These are phyloP conservation scores for Geotrichum bryndzae DNA, from an alignment of 1,139 yeast species.

Conservation along the genomic window DNA sequence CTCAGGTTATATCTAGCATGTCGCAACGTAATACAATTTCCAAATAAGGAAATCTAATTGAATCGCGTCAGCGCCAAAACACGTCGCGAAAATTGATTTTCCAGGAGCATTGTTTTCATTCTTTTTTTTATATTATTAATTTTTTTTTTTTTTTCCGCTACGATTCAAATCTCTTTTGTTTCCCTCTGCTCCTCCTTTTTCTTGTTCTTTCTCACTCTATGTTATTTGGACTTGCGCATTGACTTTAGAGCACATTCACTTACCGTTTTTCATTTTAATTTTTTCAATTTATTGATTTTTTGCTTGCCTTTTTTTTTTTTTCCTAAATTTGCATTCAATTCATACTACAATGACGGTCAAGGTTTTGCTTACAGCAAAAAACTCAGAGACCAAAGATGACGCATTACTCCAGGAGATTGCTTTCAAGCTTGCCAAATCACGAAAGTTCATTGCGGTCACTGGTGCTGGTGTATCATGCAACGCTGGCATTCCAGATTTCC, in stretches of 20 bases:
- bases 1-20: constrained; percentile 26
- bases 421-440: constrained; percentile 18
- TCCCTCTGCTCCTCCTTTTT: background rate
- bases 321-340: background rate
- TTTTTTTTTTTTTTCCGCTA: background rate
- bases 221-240: no score
- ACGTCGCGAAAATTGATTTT: background rate
- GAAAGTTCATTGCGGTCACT: constrained; percentile 43
- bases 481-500: constrained; percentile 94
- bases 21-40: background rate
- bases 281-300: background rate
- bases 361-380: background rate
- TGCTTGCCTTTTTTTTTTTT: background rate
- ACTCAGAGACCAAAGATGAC: background rate
- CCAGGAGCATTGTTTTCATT: background rate
- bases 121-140: background rate
- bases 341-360: constrained; percentile 7
- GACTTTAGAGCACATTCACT: no score
- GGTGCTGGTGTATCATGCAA: constrained; percentile 96
- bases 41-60: background rate
- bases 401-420: constrained; percentile 10
- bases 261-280: no score
- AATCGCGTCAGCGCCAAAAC: background rate
- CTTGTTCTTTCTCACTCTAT: background rate
- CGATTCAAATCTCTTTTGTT: background rate